These are phyloP conservation scores for Vigna radiata DNA, from an alignment of 306 rosid genomes.

Conservation along the genomic window DNA sequence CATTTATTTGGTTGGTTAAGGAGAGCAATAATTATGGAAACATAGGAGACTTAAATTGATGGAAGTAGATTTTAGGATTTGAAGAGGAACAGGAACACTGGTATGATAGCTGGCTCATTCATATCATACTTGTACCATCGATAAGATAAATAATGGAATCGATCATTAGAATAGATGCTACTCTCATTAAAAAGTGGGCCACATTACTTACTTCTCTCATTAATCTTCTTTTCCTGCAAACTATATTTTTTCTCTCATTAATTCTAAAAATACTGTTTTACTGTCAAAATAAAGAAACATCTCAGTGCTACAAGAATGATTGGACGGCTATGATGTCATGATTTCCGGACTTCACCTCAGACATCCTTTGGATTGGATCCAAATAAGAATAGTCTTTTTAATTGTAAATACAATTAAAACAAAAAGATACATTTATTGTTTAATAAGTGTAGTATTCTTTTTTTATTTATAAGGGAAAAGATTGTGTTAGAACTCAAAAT, in stretches of 20 bases:
- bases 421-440: neutral
- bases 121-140: conserved; percentile 18
- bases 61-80: conserved; percentile 19
- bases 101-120: conserved; percentile 32
- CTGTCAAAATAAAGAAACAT: conserved; percentile 14
- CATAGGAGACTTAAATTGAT: conserved; percentile 7
- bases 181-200: conserved; percentile 37
- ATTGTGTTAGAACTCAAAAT: neutral
- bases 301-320: conserved; percentile 55
- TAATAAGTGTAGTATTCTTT: neutral
- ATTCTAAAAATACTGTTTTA: neutral
- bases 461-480: too few species aligned
- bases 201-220: conserved; percentile 9
- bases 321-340: conserved; percentile 85
- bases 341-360: conserved; percentile 51
- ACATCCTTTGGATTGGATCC: too few species aligned
- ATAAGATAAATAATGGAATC: conserved; percentile 44
- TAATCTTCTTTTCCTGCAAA: too few species aligned
- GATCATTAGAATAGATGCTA: conserved; percentile 41
- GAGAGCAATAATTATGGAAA: conserved; percentile 12
- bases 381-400: too few species aligned
- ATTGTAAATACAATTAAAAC: neutral
- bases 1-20: conserved; percentile 34
- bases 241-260: too few species aligned
- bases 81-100: neutral